Base-by-base conservation (phyloP, 768 basidiomycete species). In the Coprinopsis sp. region DNA sequence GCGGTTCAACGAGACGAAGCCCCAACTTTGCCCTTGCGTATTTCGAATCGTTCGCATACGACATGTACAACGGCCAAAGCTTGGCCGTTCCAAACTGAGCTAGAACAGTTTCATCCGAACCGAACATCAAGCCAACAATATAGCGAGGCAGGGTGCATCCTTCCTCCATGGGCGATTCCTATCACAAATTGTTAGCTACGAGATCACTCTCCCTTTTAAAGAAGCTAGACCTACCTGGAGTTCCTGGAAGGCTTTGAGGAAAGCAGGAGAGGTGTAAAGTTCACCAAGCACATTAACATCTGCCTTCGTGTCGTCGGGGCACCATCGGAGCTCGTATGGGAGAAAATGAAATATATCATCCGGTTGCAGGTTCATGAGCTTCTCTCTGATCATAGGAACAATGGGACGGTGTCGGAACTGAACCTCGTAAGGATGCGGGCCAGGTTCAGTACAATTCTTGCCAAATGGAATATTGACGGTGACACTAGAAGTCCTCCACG, bases 261-360 rank as follows among this genome's bases (percentile, higher is more conserved):
- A 51, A 4, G 46, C 38, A 47, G 47, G 33, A 10, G 46, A 6
- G 2, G 25, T 33, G 22, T 51, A 51, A 3, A 51, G 37, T 28
- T 51, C 46, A 28, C 36, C 25, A 21, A 22, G 36, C 18, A 51
- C 31, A 14, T 19, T 7, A 7, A 37, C 34, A 19, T 37, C 34
- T 16, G n/a, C 34, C 8, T 37, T 7, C 34, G n/a, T 16, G 8
- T 37, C 34, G n/a, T n/a, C n/a, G n/a, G n/a, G n/a, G n/a, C n/a
- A n/a, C n/a, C n/a, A n/a, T n/a, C n/a, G n/a, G n/a, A n/a, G n/a
- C 11, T 56, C 25, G 28, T 50, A 51, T 2, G 53, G 55, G 14
- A 50, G 38, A 14, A 47, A 27, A 31, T 60, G 53, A 27, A 52
- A 56, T n/a, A 3, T 34, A 27, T 37, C 48, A 30, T n/a, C 16